Conservation (phyloP, 2,329 filamentous ascomycete species). For the Pyrenophora seminiperda region DNA sequence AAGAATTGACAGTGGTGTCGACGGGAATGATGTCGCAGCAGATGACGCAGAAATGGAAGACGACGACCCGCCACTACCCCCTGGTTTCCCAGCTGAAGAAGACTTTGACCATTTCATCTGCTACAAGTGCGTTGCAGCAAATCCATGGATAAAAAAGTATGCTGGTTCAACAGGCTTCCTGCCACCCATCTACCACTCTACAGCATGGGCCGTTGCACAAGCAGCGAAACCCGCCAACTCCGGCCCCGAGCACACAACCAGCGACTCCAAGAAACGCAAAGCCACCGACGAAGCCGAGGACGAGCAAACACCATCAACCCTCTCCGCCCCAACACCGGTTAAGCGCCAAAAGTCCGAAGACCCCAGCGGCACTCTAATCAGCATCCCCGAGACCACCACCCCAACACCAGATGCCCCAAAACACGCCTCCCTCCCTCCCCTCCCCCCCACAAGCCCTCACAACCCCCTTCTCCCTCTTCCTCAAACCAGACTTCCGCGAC, state of each 20-base stretch:
- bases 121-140: constrained; percentile 87
- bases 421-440: constrained; percentile 61
- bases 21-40: constrained; percentile 44
- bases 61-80: constrained; percentile 70
- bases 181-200: constrained; percentile 65
- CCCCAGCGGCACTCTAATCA: constrained; percentile 28
- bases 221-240: constrained; percentile 4
- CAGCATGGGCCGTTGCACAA: constrained; percentile 23
- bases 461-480: constrained; percentile 78
- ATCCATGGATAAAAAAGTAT: constrained; percentile 91
- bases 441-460: constrained; percentile 60
- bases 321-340: constrained; percentile 23
- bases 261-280: constrained; percentile 53
- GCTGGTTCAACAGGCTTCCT: constrained; percentile 81
- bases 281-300: constrained; percentile 49
- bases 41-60: constrained; percentile 60
- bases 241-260: constrained; percentile 26
- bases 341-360: constrained; percentile 48
- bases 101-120: constrained; percentile 90
- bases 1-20: constrained; percentile 26
- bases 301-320: constrained; percentile 18
- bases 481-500: constrained; percentile 77
- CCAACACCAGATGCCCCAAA: constrained; percentile 59
- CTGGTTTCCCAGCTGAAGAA: constrained; percentile 86
- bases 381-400: constrained; percentile 44